A percentile compares a stretch with the other conserved stretches of the same genome.
phyloP scores from a whole-genome alignment of 2,329 filamentous ascomycete species.

The Hymenoscyphus occultus region DNA sequence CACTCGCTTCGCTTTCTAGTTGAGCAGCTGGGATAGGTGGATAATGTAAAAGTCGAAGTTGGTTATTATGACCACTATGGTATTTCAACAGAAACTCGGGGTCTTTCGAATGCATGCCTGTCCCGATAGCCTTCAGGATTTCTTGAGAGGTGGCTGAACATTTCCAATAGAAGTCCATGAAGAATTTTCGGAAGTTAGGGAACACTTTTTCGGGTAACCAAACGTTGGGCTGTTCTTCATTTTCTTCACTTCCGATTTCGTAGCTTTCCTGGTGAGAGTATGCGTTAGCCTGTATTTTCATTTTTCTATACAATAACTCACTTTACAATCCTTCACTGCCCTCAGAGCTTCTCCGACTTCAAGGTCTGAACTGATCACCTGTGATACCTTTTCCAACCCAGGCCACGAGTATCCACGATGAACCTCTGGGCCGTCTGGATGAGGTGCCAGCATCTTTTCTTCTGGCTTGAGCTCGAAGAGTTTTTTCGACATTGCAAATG shows the following conservation, averaged over 20 bases:
- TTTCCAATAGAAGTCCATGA: slow-evolving; percentile 48
- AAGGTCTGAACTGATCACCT: slow-evolving; percentile 43
- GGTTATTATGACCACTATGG: slow-evolving; percentile 55
- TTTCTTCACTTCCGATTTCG: slow-evolving; percentile 49
- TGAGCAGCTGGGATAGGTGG: slow-evolving; percentile 46
- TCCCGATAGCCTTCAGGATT: slow-evolving; percentile 45
- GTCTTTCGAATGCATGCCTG: slow-evolving; percentile 46
- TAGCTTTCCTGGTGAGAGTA: slow-evolving; percentile 46
- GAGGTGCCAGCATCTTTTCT: slow-evolving; percentile 48
- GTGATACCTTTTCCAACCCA: slow-evolving; percentile 52
- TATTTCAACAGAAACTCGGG: slow-evolving; percentile 45
- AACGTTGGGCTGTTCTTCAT: slow-evolving; percentile 46
- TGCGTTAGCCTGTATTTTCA: slow-evolving; percentile 4
- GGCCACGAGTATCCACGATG: slow-evolving; percentile 57
- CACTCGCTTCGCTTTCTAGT: slow-evolving; percentile 41
- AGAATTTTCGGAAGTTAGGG: slow-evolving; percentile 47
- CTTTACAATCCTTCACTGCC: slow-evolving; percentile 50
- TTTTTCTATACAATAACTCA: slow-evolving; percentile 26
- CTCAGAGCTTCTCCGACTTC: slow-evolving; percentile 42
- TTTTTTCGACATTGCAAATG: slow-evolving; percentile 43
- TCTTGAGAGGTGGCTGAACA: slow-evolving; percentile 43
- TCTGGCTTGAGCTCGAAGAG: slow-evolving; percentile 45
- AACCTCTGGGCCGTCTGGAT: slow-evolving; percentile 46
- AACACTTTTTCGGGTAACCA: slow-evolving; percentile 47
- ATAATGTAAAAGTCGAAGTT: slow-evolving; percentile 59